These are phyloP conservation scores for Pseudonitzschia pungens DNA, from an alignment of 108 stramenopile genomes.

Conservation along the genomic window DNA sequence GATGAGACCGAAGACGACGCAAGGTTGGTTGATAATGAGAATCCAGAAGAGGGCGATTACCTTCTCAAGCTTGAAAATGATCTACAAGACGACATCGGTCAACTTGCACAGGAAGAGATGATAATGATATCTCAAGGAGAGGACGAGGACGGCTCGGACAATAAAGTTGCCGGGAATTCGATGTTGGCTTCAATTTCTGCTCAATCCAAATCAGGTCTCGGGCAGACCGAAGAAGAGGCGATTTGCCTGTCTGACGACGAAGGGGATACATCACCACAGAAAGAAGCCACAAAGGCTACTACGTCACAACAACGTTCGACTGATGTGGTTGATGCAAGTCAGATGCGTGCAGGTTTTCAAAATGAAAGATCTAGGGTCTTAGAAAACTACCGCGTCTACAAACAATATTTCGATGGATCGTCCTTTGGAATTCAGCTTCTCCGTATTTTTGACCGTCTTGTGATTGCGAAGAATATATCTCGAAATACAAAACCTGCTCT, in stretches of 20 bases:
- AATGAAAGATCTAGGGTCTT: not conserved
- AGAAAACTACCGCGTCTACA: slow-evolving; percentile 25
- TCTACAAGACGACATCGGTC: slow-evolving; percentile 65
- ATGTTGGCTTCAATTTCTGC: not conserved
- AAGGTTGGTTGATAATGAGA: slow-evolving; percentile 37
- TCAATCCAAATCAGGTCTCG: slow-evolving; percentile 17
- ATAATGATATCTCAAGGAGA: slow-evolving; percentile 57
- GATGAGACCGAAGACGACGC: slow-evolving; percentile 36
- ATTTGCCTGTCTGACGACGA: slow-evolving; percentile 44
- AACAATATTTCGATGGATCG: slow-evolving; percentile 28
- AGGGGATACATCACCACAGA: not conserved
- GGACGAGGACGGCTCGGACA: slow-evolving; percentile 58
- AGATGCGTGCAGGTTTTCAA: not conserved
- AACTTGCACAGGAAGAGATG: slow-evolving; percentile 68
- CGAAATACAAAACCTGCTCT: slow-evolving; percentile 32
- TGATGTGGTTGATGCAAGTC: too few relatives aligned
- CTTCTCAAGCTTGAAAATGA: slow-evolving; percentile 34
- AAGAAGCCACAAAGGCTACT: slow-evolving; percentile 12
- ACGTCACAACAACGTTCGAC: slow-evolving; percentile 22
- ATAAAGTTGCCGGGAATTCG: slow-evolving; percentile 38
- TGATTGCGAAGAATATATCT: slow-evolving; percentile 18
- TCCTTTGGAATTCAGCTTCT: slow-evolving; percentile 36
- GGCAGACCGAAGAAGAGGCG: slow-evolving; percentile 42
- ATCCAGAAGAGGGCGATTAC: slow-evolving; percentile 40
- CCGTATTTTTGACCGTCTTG: slow-evolving; percentile 37